A percentile compares a stretch with the other conserved stretches of the same genome.
Evolutionary conservation across 306 rosid genomes (phyloP).

Genomic region (Trifolium repens): DNA sequence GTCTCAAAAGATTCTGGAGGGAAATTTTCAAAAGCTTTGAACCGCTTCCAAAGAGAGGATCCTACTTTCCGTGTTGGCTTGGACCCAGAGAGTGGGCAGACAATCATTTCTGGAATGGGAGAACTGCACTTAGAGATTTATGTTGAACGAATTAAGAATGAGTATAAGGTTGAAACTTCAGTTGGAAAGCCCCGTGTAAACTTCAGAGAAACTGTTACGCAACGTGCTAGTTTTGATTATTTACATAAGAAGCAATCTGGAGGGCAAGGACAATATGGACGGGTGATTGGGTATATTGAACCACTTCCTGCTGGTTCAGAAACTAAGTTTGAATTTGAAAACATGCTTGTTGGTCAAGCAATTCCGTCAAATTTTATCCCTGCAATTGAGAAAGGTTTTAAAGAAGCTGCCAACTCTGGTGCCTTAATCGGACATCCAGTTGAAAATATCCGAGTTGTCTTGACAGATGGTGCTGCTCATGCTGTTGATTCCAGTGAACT

Average conservation of each 20-base stretch:
- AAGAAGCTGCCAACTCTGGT: neutral
- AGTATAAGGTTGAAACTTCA: neutral
- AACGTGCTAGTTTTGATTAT: neutral
- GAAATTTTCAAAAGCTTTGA: constrained; percentile 92
- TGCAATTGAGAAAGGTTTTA: neutral
- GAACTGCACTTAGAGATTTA: neutral
- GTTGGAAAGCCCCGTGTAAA: neutral
- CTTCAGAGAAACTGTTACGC: neutral
- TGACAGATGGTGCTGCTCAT: neutral
- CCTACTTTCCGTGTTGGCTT: constrained; percentile 95
- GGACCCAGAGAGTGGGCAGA: constrained; percentile 85
- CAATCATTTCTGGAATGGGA: constrained; percentile 1
- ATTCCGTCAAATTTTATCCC: neutral
- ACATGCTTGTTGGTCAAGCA: neutral
- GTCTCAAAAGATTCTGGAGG: constrained; percentile 94
- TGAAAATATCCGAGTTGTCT: neutral
- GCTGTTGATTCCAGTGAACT: neutral
- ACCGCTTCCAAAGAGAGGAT: constrained; percentile 90
- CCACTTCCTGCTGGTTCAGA: neutral
- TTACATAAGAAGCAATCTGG: neutral
- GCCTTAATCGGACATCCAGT: neutral
- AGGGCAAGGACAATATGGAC: neutral
- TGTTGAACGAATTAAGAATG: neutral
- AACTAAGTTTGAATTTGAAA: neutral
- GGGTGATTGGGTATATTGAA: neutral